Evolutionary conservation across 2,329 filamentous ascomycete species (phyloP), one percentile per base, ranked within the genome.

Genomic region (Alternaria triticina): DNA sequence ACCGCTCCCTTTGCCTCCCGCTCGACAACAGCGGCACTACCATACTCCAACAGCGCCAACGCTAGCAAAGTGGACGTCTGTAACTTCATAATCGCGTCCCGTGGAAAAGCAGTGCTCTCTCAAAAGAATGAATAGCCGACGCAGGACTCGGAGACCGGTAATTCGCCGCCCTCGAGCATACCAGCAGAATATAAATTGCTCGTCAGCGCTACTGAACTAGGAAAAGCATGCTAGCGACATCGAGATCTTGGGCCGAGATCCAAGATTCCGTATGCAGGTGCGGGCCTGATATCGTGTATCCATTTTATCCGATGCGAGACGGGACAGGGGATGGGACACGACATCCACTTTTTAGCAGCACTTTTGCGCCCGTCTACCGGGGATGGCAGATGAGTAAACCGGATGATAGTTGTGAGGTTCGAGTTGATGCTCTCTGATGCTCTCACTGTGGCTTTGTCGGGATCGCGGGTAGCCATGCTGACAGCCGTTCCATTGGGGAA

Each of bases 1-100:
- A 17, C 44, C 5, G 54, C 22, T n/a, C 9, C 40, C 13, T 49
- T 46, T 50, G 25, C 36, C 11, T 40, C 47, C 3, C 15, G 28
- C 22, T 40, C 45, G 15, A 33, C 2, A 10, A 27, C 57, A 27
- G 59, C 43, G 43, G 59, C 64, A 59, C 54, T 54, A 20, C 49
- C 25, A 10, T 55, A 33, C n/a, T 46, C 54, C 17, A 62, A 46
- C 36, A 69, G 50, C 13, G 36, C 59, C n/a, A 54, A 50, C 5
- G 57, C 45, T 20, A 55, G 54, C 27, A 65, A 50, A 11, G 54
- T 50, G 10, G 60, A 28, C 6, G 49, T 28, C n/a, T 20, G 30
- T 23, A 61, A 36, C 54, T 61, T 62, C 66, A 69, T 69, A 7
- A 51, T 64, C n/a, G 13, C 11, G 51, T 27, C 13, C 30, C 40